Percentiles rank a stretch among this genome's conserved stretches.
Evolutionary conservation across 2,329 filamentous ascomycete species (phyloP).

Genomic region (Fusarium sp.): DNA sequence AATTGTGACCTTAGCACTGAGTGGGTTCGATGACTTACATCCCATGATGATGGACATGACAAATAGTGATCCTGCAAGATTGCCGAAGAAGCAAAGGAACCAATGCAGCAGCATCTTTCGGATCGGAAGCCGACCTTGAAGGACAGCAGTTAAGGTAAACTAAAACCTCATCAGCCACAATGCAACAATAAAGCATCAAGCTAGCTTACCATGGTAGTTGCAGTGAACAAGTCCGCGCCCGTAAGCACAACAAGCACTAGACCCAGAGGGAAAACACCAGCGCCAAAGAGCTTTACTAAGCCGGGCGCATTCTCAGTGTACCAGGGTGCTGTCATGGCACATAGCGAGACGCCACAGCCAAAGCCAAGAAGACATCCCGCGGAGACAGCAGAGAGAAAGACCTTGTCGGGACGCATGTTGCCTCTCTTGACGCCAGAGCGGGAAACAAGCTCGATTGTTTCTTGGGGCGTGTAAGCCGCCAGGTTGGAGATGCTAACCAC

Average conservation of each 20-base stretch:
- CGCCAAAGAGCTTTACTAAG: slow-evolving; percentile 36
- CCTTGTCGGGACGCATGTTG: slow-evolving; percentile 29
- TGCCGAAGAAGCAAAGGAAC: slow-evolving; percentile 59
- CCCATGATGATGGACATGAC: slow-evolving; percentile 59
- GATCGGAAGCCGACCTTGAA: slow-evolving; percentile 28
- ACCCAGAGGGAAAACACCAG: slow-evolving; percentile 36
- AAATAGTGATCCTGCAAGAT: slow-evolving; percentile 59
- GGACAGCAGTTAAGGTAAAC: slow-evolving; percentile 38
- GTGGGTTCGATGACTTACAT: slow-evolving; percentile 8
- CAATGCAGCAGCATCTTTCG: slow-evolving; percentile 48
- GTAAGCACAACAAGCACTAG: slow-evolving; percentile 34
- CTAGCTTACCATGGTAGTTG: slow-evolving; percentile 33
- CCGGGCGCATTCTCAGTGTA: slow-evolving; percentile 38
- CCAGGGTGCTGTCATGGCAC: slow-evolving; percentile 36
- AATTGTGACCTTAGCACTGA: rapidly evolving
- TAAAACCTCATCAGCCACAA: not conserved
- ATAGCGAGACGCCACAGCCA: slow-evolving; percentile 36
- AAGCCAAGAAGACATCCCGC: slow-evolving; percentile 37
- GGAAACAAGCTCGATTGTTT: slow-evolving; percentile 36
- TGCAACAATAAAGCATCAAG: rapidly evolving
- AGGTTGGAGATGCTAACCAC: slow-evolving; percentile 29
- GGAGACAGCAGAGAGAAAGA: slow-evolving; percentile 36
- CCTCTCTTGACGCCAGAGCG: slow-evolving; percentile 33
- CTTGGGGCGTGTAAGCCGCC: slow-evolving; percentile 34
- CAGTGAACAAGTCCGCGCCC: slow-evolving; percentile 36